Evolutionary conservation across 257 asterid species (phyloP), one percentile per base, ranked within the genome.

Genomic region (Cynanchum wilfordii): DNA sequence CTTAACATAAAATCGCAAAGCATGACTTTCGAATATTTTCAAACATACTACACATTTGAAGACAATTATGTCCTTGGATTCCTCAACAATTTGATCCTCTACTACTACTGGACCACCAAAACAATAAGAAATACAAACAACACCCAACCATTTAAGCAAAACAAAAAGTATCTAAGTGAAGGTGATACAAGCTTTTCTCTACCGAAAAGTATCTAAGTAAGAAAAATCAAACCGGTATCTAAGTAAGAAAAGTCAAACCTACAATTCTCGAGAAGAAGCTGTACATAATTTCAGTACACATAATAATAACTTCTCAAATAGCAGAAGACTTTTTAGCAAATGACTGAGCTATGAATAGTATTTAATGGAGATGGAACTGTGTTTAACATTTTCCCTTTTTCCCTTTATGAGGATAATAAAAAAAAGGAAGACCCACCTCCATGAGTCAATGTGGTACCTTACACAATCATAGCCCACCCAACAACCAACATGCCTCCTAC

Each of bases 401-500:
- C 36, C 30, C 17, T 13, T 3, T 22, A 11, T 42, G 71, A 4
- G 71, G 55, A n/a, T 67, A 55, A 40, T 11, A 3, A 22, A 42
- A 24, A 44, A 24, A 67, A 4, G 40, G 36, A 45, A 22, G 36
- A 30, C 77, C 77, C 75, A 72, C 72, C 68, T 70, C 71, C 19
- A 49, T 1, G 47, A 42, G 47, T 42, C 47, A 42, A 68, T 24
- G 56, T 65, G 25, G 65, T 64, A 68, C 63, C 73, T 42, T 54
- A 42, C 55, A 64, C 69, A 78, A 66, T 75, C 24, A 77, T 66
- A 69, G 57, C 83, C 83, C 67, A 82, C 79, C 79, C 81, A 79
- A 71, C 84, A 76, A 78, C 87, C 79, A 77, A 75, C 89, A 83
- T 86, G 90, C 85, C 75, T 73, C 86, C 89, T 78, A 79, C 88